A percentile compares a stretch with the other conserved stretches of the same genome.
These are phyloP conservation scores for Phyllostachys edulis DNA, from an alignment of 176 grass and related monocot genomes.

Conservation along the genomic window DNA sequence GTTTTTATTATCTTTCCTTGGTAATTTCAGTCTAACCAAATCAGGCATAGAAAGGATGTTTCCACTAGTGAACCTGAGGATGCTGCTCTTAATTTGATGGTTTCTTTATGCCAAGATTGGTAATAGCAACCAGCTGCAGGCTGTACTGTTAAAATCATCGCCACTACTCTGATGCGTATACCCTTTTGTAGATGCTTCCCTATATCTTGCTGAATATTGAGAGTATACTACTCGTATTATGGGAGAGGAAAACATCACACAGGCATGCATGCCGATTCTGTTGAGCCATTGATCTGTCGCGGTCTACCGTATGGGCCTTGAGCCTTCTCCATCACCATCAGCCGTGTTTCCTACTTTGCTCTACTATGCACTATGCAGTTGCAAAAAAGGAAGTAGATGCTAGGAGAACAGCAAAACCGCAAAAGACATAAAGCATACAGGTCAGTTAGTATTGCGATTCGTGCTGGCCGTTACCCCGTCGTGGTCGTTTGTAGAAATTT, in stretches of 20 bases:
- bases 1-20: neutral
- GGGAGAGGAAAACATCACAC: neutral
- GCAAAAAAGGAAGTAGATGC: neutral
- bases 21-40: conserved; percentile 13
- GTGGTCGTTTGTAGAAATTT: conserved; percentile 16
- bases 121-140: neutral
- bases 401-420: neutral
- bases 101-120: neutral
- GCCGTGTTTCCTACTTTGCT: neutral
- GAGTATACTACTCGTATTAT: neutral
- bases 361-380: neutral
- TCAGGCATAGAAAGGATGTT: neutral
- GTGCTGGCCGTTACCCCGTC: neutral
- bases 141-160: neutral
- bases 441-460: neutral
- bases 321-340: neutral
- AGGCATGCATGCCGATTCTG: conserved; percentile 17
- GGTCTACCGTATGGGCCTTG: conserved; percentile 19
- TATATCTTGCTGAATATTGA: neutral
- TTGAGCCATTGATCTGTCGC: neutral
- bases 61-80: neutral
- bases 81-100: neutral
- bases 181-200: neutral
- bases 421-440: neutral
- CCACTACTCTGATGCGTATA: neutral